Conservation (phyloP, 768 basidiomycete species). For the Russula sp. region DNA sequence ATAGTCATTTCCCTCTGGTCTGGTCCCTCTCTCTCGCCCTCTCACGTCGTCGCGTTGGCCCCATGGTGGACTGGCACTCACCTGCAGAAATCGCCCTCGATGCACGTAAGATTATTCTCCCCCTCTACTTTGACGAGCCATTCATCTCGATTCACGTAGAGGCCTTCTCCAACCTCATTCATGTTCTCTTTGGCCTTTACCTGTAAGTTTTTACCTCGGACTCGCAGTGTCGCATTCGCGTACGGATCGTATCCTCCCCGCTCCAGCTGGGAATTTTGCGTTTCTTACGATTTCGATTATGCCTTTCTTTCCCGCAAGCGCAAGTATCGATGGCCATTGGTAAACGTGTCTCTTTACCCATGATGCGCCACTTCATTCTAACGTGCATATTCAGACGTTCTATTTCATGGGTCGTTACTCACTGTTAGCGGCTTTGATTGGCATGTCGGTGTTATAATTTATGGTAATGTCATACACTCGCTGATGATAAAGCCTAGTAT, state of each 20-base stretch:
- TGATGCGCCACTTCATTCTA: background rate
- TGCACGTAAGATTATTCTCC: constrained; percentile 26
- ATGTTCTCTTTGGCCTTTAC: constrained; percentile 39
- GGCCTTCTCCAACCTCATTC: constrained; percentile 36
- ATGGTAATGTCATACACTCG: background rate
- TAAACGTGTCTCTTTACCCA: constrained; percentile 15
- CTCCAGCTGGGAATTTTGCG: constrained; percentile 38
- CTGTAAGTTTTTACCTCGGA: constrained; percentile 29
- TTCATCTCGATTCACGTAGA: constrained; percentile 24
- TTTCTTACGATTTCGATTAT: constrained; percentile 39
- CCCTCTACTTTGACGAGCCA: background rate
- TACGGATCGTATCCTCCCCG: background rate
- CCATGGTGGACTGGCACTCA: constrained; percentile 39
- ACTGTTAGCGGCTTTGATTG: constrained; percentile 39
- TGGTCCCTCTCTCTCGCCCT: background rate
- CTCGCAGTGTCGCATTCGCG: background rate
- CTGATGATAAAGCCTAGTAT: background rate
- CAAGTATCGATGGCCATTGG: constrained; percentile 42
- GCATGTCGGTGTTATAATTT: constrained; percentile 32
- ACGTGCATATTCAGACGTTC: constrained; percentile 30
- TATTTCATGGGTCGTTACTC: constrained; percentile 42
- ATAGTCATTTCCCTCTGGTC: background rate
- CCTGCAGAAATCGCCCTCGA: constrained; percentile 32
- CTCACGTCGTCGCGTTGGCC: constrained; percentile 3
- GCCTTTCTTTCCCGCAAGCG: constrained; percentile 34